phyloP scores from a whole-genome alignment of 495 filamentous ascomycete species.

The Ramalina intermedia region DNA sequence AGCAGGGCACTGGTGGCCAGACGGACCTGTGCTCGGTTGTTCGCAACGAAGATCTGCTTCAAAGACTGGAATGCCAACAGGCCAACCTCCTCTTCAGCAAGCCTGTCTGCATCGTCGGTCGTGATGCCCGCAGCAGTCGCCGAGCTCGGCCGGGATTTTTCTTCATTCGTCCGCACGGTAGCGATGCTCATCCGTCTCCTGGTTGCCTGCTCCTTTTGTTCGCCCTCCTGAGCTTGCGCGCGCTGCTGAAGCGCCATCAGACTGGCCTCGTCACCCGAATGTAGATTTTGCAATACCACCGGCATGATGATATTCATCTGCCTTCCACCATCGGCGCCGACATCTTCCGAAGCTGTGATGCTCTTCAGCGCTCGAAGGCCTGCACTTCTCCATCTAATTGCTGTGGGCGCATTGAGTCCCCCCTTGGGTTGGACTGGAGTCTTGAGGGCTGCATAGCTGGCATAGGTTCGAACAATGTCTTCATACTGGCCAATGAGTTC shows the following conservation, averaged over 20 bases:
- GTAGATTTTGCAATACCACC: constrained; percentile 71
- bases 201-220: constrained; percentile 41
- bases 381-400: constrained; percentile 70
- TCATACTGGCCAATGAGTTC: constrained; percentile 72
- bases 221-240: constrained; percentile 48
- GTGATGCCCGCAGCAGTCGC: constrained; percentile 57
- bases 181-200: constrained; percentile 62
- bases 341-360: constrained; percentile 60
- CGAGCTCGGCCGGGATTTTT: constrained; percentile 47
- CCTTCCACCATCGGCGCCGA: constrained; percentile 56
- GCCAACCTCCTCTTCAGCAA: constrained; percentile 77
- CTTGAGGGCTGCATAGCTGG: constrained; percentile 49
- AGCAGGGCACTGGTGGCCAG: constrained; percentile 55
- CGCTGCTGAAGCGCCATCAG: constrained; percentile 45
- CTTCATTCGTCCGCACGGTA: constrained; percentile 60
- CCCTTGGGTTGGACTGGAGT: constrained; percentile 20
- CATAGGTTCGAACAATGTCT: constrained; percentile 61
- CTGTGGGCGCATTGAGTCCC: constrained; percentile 52
- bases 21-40: constrained; percentile 63
- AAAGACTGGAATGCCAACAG: constrained; percentile 69
- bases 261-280: constrained; percentile 56
- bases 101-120: constrained; percentile 62
- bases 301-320: constrained; percentile 65
- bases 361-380: constrained; percentile 68
- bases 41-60: constrained; percentile 60